Percentiles rank a stretch among this genome's conserved stretches.
These are phyloP conservation scores for Aspergillus fijiensis DNA, from an alignment of 2,329 filamentous ascomycete genomes.

Conservation along the genomic window DNA sequence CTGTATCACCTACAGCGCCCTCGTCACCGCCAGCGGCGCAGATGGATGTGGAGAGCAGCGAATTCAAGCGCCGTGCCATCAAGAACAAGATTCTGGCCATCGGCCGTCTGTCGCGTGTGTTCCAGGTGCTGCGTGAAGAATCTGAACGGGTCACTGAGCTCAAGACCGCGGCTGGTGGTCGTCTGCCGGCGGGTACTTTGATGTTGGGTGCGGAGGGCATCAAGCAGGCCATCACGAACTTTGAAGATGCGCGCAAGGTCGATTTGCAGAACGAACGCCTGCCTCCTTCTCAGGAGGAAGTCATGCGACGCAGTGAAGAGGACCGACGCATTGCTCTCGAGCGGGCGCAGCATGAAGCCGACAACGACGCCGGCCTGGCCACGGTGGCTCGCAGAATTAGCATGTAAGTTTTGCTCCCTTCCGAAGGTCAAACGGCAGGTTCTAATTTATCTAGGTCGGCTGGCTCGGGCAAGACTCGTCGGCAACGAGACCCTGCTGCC, in stretches of 20 bases:
- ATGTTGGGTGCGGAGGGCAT: slow-evolving; percentile 98
- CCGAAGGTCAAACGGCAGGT: neutral
- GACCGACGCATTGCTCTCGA: slow-evolving; percentile 80
- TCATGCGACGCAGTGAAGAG: slow-evolving; percentile 76
- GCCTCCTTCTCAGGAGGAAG: slow-evolving; percentile 89
- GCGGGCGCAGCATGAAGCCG: slow-evolving; percentile 81
- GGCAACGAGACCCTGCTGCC: slow-evolving; percentile 29
- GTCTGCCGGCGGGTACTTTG: slow-evolving; percentile 88
- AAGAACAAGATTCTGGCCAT: slow-evolving; percentile 99
- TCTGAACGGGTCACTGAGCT: slow-evolving; percentile 95
- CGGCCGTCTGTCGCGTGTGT: slow-evolving; percentile 91
- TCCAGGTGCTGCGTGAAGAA: slow-evolving; percentile 97
- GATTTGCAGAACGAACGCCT: slow-evolving; percentile 95
- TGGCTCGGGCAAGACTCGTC: slow-evolving; percentile 38
- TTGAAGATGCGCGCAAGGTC: slow-evolving; percentile 95
- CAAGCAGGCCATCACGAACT: slow-evolving; percentile 95
- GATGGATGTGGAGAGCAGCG: slow-evolving; percentile 78
- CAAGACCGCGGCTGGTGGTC: slow-evolving; percentile 91
- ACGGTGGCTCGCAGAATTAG: slow-evolving; percentile 87
- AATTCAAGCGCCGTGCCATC: slow-evolving; percentile 93
- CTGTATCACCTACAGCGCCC: slow-evolving; percentile 67
- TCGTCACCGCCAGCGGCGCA: slow-evolving; percentile 67
- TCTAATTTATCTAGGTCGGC: slow-evolving; percentile 35
- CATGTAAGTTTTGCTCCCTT: slow-evolving; percentile 69
- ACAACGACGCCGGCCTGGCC: slow-evolving; percentile 85